Evolutionary conservation across 768 basidiomycete genomes (phyloP).

Genomic region (Candolleomyces aberdarensis): DNA sequence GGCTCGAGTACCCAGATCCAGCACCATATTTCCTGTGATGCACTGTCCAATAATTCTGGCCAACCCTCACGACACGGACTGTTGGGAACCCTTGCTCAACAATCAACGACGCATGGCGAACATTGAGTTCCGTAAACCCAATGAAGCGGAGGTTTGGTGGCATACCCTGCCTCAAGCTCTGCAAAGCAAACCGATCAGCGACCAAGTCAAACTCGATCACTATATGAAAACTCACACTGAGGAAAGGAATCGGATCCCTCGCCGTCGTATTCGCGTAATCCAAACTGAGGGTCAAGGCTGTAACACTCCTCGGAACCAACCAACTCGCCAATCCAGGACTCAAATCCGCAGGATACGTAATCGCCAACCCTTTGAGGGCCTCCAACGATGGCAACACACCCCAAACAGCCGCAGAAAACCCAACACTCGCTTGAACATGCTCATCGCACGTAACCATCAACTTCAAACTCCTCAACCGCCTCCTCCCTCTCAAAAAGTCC

Average conservation of each 20-base stretch:
- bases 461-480: constrained; percentile 48
- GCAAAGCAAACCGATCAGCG: neutral
- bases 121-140: constrained; percentile 47
- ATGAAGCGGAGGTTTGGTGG: constrained; percentile 54
- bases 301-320: constrained; percentile 57
- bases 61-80: constrained; percentile 54
- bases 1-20: constrained; percentile 4
- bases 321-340: constrained; percentile 62
- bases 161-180: constrained; percentile 45
- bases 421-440: constrained; percentile 44
- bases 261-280: constrained; percentile 31
- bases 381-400: constrained; percentile 61
- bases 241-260: constrained; percentile 41
- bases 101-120: constrained; percentile 38
- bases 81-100: constrained; percentile 62
- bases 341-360: constrained; percentile 63
- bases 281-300: constrained; percentile 45
- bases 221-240: constrained; percentile 30
- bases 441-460: constrained; percentile 33
- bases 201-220: constrained; percentile 3
- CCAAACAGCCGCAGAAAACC: constrained; percentile 70
- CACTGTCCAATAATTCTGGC: constrained; percentile 55
- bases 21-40: constrained; percentile 14
- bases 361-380: constrained; percentile 50
- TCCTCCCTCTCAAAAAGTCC: constrained; percentile 59